Evolutionary conservation across 2,329 filamentous ascomycete genomes (phyloP).

Genomic region (Helicocarpus griseus): DNA sequence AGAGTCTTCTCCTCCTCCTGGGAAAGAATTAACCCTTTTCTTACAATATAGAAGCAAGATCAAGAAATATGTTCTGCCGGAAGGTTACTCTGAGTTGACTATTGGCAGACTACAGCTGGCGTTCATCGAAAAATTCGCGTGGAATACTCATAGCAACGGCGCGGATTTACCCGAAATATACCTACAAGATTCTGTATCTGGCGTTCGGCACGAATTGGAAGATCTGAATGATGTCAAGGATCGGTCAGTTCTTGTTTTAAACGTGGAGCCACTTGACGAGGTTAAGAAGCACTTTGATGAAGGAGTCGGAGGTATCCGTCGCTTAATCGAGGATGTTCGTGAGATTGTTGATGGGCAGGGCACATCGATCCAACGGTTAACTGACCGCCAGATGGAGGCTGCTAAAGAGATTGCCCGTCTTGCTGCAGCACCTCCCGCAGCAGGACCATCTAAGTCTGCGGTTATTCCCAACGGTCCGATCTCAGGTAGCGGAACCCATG

Average conservation of each 20-base stretch:
- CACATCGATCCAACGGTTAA: slow-evolving; percentile 71
- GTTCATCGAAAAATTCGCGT: slow-evolving; percentile 98
- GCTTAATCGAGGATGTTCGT: slow-evolving; percentile 77
- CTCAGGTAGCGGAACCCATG: slow-evolving; percentile 44
- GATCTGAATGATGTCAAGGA: slow-evolving; percentile 91
- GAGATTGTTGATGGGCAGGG: slow-evolving; percentile 77
- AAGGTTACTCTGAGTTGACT: slow-evolving; percentile 74
- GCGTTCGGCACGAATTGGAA: slow-evolving; percentile 92
- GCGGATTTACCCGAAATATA: slow-evolving; percentile 93
- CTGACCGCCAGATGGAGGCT: slow-evolving; percentile 80
- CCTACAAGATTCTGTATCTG: slow-evolving; percentile 90
- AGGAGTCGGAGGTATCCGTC: slow-evolving; percentile 67
- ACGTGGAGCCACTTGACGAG: slow-evolving; percentile 86
- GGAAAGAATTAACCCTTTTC: slow-evolving; percentile 87
- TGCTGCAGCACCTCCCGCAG: slow-evolving; percentile 41
- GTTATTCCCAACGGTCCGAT: slow-evolving; percentile 9
- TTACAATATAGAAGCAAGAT: slow-evolving; percentile 94
- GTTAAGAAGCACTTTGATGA: slow-evolving; percentile 96
- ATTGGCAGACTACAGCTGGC: slow-evolving; percentile 84
- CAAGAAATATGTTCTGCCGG: slow-evolving; percentile 85
- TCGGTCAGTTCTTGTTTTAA: slow-evolving; percentile 85
- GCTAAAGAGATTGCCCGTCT: slow-evolving; percentile 74
- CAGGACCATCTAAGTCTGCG: slow-evolving; percentile 17
- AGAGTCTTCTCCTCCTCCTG: slow-evolving; percentile 59
- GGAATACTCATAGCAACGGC: slow-evolving; percentile 94